Conservation (phyloP, 2,329 filamentous ascomycete genomes). For the Sclerotinia subarctica region DNA sequence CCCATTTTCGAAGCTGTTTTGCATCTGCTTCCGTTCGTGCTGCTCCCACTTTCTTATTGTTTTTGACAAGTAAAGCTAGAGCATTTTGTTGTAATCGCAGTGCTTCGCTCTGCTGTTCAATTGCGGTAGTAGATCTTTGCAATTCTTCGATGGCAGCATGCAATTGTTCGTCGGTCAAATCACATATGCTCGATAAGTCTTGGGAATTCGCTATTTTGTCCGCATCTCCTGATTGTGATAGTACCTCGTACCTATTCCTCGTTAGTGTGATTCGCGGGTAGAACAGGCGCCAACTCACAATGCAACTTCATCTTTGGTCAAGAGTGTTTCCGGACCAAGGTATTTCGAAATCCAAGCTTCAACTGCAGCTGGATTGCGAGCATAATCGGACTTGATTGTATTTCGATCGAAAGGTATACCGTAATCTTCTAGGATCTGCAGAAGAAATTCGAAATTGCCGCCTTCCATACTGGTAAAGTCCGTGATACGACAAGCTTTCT, state of each 20-base stretch:
- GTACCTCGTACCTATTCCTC: constrained; percentile 47
- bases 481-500: background rate
- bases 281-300: constrained; percentile 42
- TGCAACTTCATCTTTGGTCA: constrained; percentile 53
- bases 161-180: constrained; percentile 58
- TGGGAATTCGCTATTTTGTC: constrained; percentile 46
- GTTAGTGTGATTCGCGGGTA: constrained; percentile 17
- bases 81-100: constrained; percentile 61
- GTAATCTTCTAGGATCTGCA: constrained; percentile 33
- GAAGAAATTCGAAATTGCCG: constrained; percentile 29
- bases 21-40: constrained; percentile 42
- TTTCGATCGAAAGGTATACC: constrained; percentile 36
- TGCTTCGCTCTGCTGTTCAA: constrained; percentile 60
- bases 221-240: constrained; percentile 49
- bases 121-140: constrained; percentile 60
- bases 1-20: constrained; percentile 43
- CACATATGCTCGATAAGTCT: constrained; percentile 48
- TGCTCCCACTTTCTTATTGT: constrained; percentile 39
- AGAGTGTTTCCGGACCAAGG: constrained; percentile 49
- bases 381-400: constrained; percentile 31
- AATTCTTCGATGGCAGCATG: constrained; percentile 60
- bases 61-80: constrained; percentile 51
- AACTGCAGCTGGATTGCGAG: constrained; percentile 28
- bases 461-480: constrained; percentile 30
- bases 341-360: constrained; percentile 49